phyloP scores from a whole-genome alignment of 345 rosid species.

The Eucalyptus sp. region DNA sequence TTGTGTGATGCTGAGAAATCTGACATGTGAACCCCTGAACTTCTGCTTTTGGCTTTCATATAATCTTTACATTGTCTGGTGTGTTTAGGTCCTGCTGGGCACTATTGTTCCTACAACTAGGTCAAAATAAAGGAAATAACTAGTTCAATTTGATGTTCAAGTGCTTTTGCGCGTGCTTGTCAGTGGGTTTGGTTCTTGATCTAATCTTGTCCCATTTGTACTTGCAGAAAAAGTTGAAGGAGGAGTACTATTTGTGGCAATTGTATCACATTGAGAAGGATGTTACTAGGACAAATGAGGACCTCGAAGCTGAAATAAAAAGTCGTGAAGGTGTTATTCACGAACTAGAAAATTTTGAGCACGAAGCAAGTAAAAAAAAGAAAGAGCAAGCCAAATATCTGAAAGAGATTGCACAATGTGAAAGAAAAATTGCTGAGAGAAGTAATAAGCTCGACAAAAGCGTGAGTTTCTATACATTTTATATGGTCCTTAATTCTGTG shows the following conservation, averaged over 20 bases:
- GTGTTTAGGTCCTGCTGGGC: background rate
- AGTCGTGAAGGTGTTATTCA: slow-evolving; percentile 46
- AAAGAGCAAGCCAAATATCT: slow-evolving; percentile 66
- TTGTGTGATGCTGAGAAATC: background rate
- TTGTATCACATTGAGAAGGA: slow-evolving; percentile 70
- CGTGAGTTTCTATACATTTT: slow-evolving; percentile 32
- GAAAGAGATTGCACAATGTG: slow-evolving; percentile 69
- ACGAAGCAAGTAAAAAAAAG: slow-evolving; percentile 53
- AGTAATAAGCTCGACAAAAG: slow-evolving; percentile 50
- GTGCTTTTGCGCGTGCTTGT: background rate
- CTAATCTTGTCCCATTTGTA: background rate
- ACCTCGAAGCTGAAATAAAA: slow-evolving; percentile 56
- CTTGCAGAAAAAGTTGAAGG: slow-evolving; percentile 78
- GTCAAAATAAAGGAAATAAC: background rate
- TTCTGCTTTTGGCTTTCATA: background rate
- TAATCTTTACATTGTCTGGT: background rate
- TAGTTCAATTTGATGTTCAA: background rate
- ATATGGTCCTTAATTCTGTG: background rate
- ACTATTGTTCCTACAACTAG: background rate
- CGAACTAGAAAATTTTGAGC: slow-evolving; percentile 56
- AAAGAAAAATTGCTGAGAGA: slow-evolving; percentile 77
- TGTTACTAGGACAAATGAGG: slow-evolving; percentile 39
- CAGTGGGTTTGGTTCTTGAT: background rate
- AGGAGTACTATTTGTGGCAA: slow-evolving; percentile 81
- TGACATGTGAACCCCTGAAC: background rate